These are phyloP conservation scores for Leccinum variicolor DNA, from an alignment of 768 basidiomycete genomes.

Conservation along the genomic window DNA sequence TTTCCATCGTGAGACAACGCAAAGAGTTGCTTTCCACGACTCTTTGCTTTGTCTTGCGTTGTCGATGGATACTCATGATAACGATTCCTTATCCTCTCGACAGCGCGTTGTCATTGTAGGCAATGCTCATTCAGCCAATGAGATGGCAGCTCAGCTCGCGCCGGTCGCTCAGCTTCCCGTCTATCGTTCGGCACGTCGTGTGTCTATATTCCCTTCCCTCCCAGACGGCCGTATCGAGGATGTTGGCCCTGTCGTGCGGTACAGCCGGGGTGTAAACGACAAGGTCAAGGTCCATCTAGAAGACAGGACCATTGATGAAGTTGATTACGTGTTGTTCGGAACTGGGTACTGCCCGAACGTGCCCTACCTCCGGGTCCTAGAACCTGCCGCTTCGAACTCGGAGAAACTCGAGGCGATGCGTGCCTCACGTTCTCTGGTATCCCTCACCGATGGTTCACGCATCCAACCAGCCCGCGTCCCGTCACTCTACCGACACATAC, in stretches of 20 bases:
- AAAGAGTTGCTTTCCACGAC: neutral
- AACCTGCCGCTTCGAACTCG: neutral
- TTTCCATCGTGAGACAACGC: neutral
- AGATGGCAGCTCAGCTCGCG: constrained; percentile 46
- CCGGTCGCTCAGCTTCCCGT: constrained; percentile 38
- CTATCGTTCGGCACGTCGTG: constrained; percentile 44
- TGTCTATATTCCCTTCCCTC: constrained; percentile 41
- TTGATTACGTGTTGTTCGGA: constrained; percentile 44
- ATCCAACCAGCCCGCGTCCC: constrained; percentile 39
- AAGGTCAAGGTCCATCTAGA: constrained; percentile 36
- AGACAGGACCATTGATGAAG: constrained; percentile 36
- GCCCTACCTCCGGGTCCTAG: constrained; percentile 37
- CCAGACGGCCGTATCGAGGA: constrained; percentile 42
- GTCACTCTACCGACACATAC: constrained; percentile 40
- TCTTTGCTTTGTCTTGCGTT: neutral
- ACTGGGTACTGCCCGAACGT: constrained; percentile 47
- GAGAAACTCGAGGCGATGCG: neutral
- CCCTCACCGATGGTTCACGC: constrained; percentile 26
- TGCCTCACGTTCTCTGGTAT: constrained; percentile 13
- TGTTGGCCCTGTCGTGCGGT: constrained; percentile 39
- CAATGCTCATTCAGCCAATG: constrained; percentile 53
- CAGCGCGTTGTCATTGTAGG: constrained; percentile 47
- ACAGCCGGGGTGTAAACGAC: constrained; percentile 14
- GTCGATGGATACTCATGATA: neutral
- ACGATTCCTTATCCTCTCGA: neutral